Evolutionary conservation across 139 green algal species (phyloP), one percentile per base, ranked within the genome.

Genomic region (Tetraselmis chui): DNA sequence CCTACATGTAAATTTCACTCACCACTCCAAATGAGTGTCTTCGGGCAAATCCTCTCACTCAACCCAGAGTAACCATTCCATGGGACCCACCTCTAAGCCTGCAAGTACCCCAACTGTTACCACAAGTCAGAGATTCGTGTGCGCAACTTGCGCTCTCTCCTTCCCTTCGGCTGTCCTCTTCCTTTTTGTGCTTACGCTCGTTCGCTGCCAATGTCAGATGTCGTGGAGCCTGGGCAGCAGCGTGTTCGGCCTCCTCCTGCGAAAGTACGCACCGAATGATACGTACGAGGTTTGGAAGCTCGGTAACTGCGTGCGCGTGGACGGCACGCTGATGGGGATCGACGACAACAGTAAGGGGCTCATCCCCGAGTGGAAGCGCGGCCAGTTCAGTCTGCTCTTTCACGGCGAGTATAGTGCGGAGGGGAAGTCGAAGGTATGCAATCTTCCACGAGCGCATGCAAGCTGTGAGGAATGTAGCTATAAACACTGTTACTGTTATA

Each of bases 321-420:
- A 96, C 78, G 92, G 92, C 76, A 91, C 80, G 0, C 85, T 96
- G 2, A 95, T 94, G 91, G 93, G 93, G 2, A 32, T 94, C 26
- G 88, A 94, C 76, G 81, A 88, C 11, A 86, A 87, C 29, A 58
- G 29, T 2, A 79, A 30, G n/a, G 23, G 32, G 25, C 59, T 95
- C 30, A 80, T 97, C 26, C 93, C 93, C 11, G 58, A 86, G 28
- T 97, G 91, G 91, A 94, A 95, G 84, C 86, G 92, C 0, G 93
- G 93, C 11, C 85, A 91, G 75, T 97, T 97, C 85, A 90, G 27
- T 32, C 29, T 45, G 76, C 29, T 45, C 76, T 28, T 58, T 18
- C 45, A 67, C 45, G 18, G 45, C 18, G 45, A 5, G 11, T 67
- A 67, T 67, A 67, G 11, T 18, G 18, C 18, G 45, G 45, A 67